Evolutionary conservation across 2,329 filamentous ascomycete species (phyloP), one percentile per base, ranked within the genome.

Genomic region (Hymenotorrendiella dingleyae): DNA sequence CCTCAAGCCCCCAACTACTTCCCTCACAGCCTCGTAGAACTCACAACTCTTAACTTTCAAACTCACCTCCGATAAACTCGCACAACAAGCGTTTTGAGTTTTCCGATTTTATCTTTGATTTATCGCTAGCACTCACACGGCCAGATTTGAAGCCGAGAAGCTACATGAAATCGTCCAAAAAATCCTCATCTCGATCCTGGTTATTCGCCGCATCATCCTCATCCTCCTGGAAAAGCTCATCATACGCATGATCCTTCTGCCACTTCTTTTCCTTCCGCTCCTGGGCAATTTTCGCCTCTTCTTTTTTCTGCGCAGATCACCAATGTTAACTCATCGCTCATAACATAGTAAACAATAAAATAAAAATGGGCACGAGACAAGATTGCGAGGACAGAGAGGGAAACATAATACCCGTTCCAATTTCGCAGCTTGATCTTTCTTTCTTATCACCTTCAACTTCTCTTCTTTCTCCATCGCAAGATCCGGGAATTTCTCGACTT

Each of bases 241-340:
- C 93, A 64, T 98, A 98, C 2, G 90, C 91, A 67, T 98, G 91
- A n/a, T 95, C 89, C 67, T 93, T 93, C 66, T 94, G 87, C 74
- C 82, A 94, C 64, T 94, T 94, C 67, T 91, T 78, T 65, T 94
- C 84, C 65, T 87, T 85, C 52, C 87, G 76, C 69, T 96, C 87
- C 64, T 88, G 83, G 37, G 81, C 77, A 35, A 89, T 62, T 27
- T 71, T 70, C 0, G 78, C 79, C 57, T 93, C 86, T 62, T 90
- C 84, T 62, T 89, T 89, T 66, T 78, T 83, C 84, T 86, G 29
- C 32, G 10, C 23, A 11, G 8, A 14, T 4, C 3, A 36, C 27
- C n/a, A 35, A 11, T 29, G n/a, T n/a, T n/a, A n/a, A n/a, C n/a
- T n/a, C n/a, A n/a, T n/a, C n/a, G n/a, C n/a, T n/a, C n/a, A n/a